These are phyloP conservation scores for Monosporascus sp. DNA, from an alignment of 2,329 filamentous ascomycete species.

Conservation along the genomic window DNA sequence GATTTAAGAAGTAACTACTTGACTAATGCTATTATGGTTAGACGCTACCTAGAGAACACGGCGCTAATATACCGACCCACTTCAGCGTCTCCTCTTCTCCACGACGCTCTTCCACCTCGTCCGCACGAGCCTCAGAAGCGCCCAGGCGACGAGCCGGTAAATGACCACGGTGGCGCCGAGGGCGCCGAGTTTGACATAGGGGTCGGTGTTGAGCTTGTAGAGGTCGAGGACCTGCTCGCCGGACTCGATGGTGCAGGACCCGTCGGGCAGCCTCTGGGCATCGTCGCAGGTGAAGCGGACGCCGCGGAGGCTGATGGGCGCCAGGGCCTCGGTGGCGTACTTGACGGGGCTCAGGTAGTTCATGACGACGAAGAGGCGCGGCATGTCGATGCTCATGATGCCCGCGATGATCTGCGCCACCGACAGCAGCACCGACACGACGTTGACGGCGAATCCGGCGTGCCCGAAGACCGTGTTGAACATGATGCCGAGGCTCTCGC, in stretches of 20 bases:
- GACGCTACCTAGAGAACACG: too few relatives aligned
- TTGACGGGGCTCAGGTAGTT: conserved; percentile 70
- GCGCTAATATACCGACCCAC: not conserved
- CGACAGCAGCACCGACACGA: conserved; percentile 64
- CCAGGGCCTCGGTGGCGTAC: conserved; percentile 63
- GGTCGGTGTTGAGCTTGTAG: conserved; percentile 61
- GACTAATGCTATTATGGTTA: too few relatives aligned
- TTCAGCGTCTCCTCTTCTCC: conserved; percentile 12
- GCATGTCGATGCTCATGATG: conserved; percentile 65
- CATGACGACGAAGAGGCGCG: conserved; percentile 57
- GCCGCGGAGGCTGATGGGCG: conserved; percentile 56
- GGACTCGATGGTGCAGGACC: conserved; percentile 58
- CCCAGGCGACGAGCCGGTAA: conserved; percentile 61
- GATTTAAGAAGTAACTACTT: too few relatives aligned
- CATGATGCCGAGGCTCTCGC: conserved; percentile 71
- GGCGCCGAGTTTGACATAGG: conserved; percentile 55
- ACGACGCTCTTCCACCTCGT: conserved; percentile 42
- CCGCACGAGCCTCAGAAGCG: conserved; percentile 48
- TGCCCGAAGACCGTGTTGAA: conserved; percentile 73
- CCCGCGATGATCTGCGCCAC: conserved; percentile 68
- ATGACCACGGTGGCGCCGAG: conserved; percentile 58
- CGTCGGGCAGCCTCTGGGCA: conserved; percentile 52
- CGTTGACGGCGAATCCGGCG: conserved; percentile 70
- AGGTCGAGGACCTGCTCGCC: conserved; percentile 63
- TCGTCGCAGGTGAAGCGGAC: conserved; percentile 60